Base-by-base conservation (phyloP, 495 filamentous ascomycete species). In the Tetracladium setigerum region DNA sequence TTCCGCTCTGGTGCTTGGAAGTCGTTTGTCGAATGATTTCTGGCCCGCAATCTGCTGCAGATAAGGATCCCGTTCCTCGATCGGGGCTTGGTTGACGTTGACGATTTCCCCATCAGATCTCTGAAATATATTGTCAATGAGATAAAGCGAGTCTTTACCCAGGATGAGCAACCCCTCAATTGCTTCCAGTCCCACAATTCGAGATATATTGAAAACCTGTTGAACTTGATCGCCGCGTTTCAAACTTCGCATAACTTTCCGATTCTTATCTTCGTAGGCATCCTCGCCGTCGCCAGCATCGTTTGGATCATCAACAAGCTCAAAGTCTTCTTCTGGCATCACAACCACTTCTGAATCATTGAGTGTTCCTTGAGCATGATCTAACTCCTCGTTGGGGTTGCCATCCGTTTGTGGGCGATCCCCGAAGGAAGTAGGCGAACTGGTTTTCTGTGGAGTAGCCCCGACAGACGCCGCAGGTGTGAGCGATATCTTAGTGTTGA, bases 81-180 rank as follows among this genome's bases (percentile, higher is more conserved):
- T 62, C 13, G 91, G 90, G 17, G 94, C 92, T 64, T 97, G 89
- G 79, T 84, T 87, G 15, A 95, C 91, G 54, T 95, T 88, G 33
- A 97, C 85, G 56, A 98, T 94, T 61, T 98, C 92, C 16, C 92
- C 92, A 61, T 97, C 91, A 2, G 84, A 79, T 44, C 90, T 76
- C 60, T 96, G 91, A 65, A 98, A 96, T 55, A 92, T 87, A 58
- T 87, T 87, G 61, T 98, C 92, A 50, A 96, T 81, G 41, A 98
- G 83, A 62, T 98, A 98, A 34, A 98, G 76, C 46, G 79, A 83
- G 49, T 87, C 81, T 63, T 95, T 96, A n/a, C 94, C 92, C 48
- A 95, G 66, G 40, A 97, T 89, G 51, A 97, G 66, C 14, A 98
- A 77, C 15, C 94, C 92, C 63, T 98, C 92, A 43, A 81, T 79